A percentile compares a stretch with the other conserved stretches of the same genome.
phyloP scores from a whole-genome alignment of 169 alveolate species.

The Eimeria praecox region DNA sequence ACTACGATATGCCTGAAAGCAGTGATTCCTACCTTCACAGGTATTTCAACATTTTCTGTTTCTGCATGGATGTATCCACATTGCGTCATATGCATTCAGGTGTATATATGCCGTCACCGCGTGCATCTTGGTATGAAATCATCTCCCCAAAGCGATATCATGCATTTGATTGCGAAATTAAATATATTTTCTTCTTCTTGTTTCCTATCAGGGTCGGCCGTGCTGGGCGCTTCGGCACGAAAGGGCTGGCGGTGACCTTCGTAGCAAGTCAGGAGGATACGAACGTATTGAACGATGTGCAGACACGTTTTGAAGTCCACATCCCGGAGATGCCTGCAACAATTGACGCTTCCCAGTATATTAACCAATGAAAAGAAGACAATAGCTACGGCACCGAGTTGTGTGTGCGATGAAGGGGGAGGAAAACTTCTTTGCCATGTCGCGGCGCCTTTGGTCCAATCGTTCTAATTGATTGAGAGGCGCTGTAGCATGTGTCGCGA shows the following conservation, averaged over 20 bases:
- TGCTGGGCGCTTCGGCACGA: slow-evolving; percentile 99
- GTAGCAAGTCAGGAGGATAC: slow-evolving; percentile 95
- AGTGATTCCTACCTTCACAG: slow-evolving; percentile 89
- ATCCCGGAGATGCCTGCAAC: slow-evolving; percentile 98
- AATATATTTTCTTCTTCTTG: background rate
- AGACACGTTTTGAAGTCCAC: slow-evolving; percentile 98
- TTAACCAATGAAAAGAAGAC: slow-evolving; percentile 66
- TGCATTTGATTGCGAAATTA: background rate
- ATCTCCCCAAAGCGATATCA: background rate
- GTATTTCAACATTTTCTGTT: too few species aligned
- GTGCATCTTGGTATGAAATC: background rate
- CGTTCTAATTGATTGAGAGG: background rate
- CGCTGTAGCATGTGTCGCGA: background rate
- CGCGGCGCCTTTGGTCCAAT: background rate
- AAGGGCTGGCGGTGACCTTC: slow-evolving; percentile 99
- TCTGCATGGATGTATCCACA: background rate
- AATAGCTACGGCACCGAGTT: background rate
- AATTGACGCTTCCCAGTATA: slow-evolving; percentile 95
- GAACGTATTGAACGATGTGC: slow-evolving; percentile 97
- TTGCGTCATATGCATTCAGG: too few species aligned
- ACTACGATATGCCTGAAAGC: slow-evolving; percentile 98
- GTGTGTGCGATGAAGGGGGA: background rate
- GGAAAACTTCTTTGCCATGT: background rate
- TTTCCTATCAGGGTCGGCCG: slow-evolving; percentile 95
- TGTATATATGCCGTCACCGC: background rate